These are phyloP conservation scores for Metschnikowia proteae DNA, from an alignment of 805 yeast genomes.

Conservation along the genomic window DNA sequence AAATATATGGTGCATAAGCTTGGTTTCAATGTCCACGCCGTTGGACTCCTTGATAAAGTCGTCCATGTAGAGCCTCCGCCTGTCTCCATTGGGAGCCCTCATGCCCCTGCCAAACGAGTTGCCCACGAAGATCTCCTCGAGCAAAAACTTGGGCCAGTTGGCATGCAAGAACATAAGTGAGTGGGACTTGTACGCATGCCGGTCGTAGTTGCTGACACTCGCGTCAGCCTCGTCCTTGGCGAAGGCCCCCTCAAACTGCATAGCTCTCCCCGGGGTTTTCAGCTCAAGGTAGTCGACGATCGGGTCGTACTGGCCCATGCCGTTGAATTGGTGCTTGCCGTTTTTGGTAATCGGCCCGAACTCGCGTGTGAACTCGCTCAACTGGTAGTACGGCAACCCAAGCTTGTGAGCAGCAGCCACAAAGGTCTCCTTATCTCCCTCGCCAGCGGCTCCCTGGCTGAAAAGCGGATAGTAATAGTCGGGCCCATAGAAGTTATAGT, in stretches of 20 bases:
- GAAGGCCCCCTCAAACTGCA: constrained; percentile 8
- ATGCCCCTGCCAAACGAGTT: constrained; percentile 30
- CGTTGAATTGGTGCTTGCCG: constrained; percentile 27
- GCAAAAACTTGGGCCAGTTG: constrained; percentile 34
- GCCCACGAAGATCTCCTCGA: constrained; percentile 24
- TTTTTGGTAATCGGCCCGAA: constrained; percentile 29
- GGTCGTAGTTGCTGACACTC: constrained; percentile 24
- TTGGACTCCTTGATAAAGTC: constrained; percentile 24
- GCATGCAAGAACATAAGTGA: constrained; percentile 34
- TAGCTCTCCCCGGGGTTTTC: not conserved
- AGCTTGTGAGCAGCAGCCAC: constrained; percentile 40
- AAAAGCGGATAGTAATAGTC: constrained; percentile 35
- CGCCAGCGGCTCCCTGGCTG: constrained; percentile 42
- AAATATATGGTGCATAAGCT: constrained; percentile 24
- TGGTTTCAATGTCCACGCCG: constrained; percentile 29
- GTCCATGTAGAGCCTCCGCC: constrained; percentile 28
- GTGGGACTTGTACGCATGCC: constrained; percentile 27
- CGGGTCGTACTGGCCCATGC: constrained; percentile 40
- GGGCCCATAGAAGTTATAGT: constrained; percentile 38
- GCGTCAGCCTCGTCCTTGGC: constrained; percentile 23
- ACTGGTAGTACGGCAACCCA: constrained; percentile 35
- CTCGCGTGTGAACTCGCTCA: constrained; percentile 33
- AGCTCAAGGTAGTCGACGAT: constrained; percentile 27
- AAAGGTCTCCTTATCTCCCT: constrained; percentile 43
- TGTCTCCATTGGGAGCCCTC: constrained; percentile 14